Base-by-base conservation (phyloP, 345 rosid genomes). In the Odontarrhena argentea region DNA sequence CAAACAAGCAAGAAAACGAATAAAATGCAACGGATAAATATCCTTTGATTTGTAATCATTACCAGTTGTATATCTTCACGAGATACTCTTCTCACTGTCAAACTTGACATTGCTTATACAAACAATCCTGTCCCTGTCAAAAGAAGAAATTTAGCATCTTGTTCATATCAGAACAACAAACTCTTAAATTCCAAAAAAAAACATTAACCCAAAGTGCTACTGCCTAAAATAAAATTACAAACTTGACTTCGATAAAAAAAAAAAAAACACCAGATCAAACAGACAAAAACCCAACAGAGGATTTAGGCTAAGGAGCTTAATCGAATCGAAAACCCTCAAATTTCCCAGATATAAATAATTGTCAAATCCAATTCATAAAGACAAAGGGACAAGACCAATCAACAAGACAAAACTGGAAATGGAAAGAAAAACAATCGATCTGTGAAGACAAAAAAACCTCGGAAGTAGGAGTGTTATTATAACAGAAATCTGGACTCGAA, bases 31-130 rank as follows among this genome's bases (percentile, higher is more conserved):
- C 36, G 72, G 34, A 34, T 45, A 30, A 51, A 59, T 46, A 38
- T 2, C 4, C 45, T 7, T 24, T 2, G 38, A 57, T 43, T 41
- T 14, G 6, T n/a, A n/a, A 25, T 62, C 44, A 82, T 78, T 75
- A 91, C 97, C 82, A 80, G 74, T 71, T 91, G 96, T 36, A 68
- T 68, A 47, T 68, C 72, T 68, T 57, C 65, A 57, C 32, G 49
- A 0, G 72, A 47, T 14, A 67, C 56, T 4, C 63, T 67, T 67
- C 56, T 56, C 55, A 46, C 64, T 5, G 63, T 9, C 35, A 67
- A 10, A 46, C 48, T 56, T 14, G 72, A 56, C 64, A 68, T 68
- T 1, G 22, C 40, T 57, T n/a, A 26, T 6, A 6, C 3, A 55
- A 22, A 9, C 12, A 24, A 66, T 54, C 36, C 3, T 1, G 25